Conservation (phyloP, 2,329 filamentous ascomycete genomes). For the Phialocephala subalpina region DNA sequence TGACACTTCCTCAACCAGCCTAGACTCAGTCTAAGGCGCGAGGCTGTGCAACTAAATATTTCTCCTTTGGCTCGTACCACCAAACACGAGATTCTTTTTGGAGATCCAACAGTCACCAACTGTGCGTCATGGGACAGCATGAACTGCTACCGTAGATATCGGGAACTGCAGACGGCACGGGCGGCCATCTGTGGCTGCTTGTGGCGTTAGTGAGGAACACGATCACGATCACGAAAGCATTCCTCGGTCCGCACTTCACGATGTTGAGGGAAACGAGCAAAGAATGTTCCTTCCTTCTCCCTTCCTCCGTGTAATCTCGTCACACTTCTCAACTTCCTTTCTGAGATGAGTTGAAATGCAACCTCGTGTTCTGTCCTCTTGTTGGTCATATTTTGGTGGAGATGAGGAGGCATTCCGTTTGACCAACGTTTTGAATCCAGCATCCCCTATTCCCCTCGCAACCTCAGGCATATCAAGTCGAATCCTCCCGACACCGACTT, state of each 20-base stretch:
- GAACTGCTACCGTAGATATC: neutral
- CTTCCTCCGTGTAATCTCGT: neutral
- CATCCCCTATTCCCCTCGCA: neutral
- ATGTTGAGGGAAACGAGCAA: neutral
- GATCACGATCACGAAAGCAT: constrained; percentile 1
- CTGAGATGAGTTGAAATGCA: constrained; percentile 2
- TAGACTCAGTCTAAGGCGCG: neutral
- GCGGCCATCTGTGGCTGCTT: neutral
- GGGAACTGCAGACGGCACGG: neutral
- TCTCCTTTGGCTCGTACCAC: neutral
- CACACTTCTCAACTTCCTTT: neutral
- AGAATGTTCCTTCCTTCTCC: constrained; percentile 4
- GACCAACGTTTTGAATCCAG: neutral
- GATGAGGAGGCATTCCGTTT: neutral
- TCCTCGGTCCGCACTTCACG: neutral
- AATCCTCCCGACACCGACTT: constrained; percentile 5
- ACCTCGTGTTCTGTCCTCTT: neutral
- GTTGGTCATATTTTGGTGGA: constrained; percentile 1
- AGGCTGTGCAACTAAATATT: neutral
- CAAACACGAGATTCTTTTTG: neutral
- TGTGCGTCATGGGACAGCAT: neutral
- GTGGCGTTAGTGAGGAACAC: neutral
- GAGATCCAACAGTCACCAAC: neutral
- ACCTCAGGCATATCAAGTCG: neutral
- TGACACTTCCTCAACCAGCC: neutral